Conservation (phyloP, 169 alveolate species). For the Plasmodium gonderi region DNA sequence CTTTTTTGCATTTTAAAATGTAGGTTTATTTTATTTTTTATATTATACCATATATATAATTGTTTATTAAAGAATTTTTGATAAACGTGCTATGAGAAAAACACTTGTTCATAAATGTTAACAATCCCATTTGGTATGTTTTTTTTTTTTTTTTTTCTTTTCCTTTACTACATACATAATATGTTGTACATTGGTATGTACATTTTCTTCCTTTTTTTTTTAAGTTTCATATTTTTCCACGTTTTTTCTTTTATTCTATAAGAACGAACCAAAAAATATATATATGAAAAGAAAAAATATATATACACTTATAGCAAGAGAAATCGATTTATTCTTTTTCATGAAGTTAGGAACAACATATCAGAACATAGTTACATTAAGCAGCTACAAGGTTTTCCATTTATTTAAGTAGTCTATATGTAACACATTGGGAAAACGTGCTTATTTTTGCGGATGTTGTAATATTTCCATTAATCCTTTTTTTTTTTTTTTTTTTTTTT, state of each 20-base stretch:
- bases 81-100: not conserved
- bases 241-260: no score
- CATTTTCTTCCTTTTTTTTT: not conserved
- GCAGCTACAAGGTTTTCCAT: not conserved
- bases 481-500: not conserved
- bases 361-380: not conserved
- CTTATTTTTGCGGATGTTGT: not conserved
- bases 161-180: not conserved
- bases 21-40: not conserved
- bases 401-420: not conserved
- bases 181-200: not conserved
- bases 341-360: not conserved
- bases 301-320: not conserved
- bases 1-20: slow-evolving; percentile 5
- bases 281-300: not conserved
- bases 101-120: not conserved
- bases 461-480: not conserved
- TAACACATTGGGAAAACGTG: not conserved
- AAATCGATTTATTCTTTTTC: not conserved
- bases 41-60: not conserved
- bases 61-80: slow-evolving; percentile 12
- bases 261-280: not conserved
- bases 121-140: not conserved
- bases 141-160: not conserved
- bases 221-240: not conserved